Evolutionary conservation across 2,329 filamentous ascomycete genomes (phyloP).

Genomic region (Colletotrichum incanum): DNA sequence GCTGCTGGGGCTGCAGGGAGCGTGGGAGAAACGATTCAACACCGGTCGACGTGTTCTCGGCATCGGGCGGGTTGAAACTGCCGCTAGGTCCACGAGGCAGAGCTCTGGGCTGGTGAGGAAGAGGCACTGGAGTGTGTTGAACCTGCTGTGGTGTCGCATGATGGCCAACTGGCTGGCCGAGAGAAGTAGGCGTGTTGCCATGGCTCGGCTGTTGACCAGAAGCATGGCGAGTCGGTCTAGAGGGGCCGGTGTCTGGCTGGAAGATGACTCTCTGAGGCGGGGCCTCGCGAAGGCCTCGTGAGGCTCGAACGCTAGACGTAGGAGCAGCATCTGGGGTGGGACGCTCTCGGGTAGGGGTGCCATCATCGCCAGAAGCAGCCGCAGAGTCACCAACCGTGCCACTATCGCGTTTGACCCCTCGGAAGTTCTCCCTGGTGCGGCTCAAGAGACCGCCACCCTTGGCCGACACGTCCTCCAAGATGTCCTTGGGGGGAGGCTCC

Average conservation of each 20-base stretch:
- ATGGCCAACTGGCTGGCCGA: slow-evolving; percentile 44
- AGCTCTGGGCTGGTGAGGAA: slow-evolving; percentile 48
- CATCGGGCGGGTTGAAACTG: slow-evolving; percentile 67
- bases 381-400: slow-evolving; percentile 38
- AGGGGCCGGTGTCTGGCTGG: slow-evolving; percentile 81
- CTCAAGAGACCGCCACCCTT: slow-evolving; percentile 86
- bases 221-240: slow-evolving; percentile 74
- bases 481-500: slow-evolving; percentile 89
- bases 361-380: slow-evolving; percentile 47
- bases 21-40: slow-evolving; percentile 64
- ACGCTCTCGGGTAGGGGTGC: slow-evolving; percentile 70
- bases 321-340: slow-evolving; percentile 65
- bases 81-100: slow-evolving; percentile 60
- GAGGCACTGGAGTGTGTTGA: slow-evolving; percentile 50
- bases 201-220: slow-evolving; percentile 49
- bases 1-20: slow-evolving; percentile 76
- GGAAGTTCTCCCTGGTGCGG: slow-evolving; percentile 84
- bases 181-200: slow-evolving; percentile 47
- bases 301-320: slow-evolving; percentile 69
- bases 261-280: slow-evolving; percentile 88
- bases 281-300: slow-evolving; percentile 82
- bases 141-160: slow-evolving; percentile 45
- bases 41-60: slow-evolving; percentile 71
- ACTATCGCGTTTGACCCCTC: slow-evolving; percentile 62
- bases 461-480: slow-evolving; percentile 88